Percentiles rank a stretch among this genome's conserved stretches.
Evolutionary conservation across 441 rosid genomes (phyloP).

Genomic region (Cnidoscolus chayamansa): DNA sequence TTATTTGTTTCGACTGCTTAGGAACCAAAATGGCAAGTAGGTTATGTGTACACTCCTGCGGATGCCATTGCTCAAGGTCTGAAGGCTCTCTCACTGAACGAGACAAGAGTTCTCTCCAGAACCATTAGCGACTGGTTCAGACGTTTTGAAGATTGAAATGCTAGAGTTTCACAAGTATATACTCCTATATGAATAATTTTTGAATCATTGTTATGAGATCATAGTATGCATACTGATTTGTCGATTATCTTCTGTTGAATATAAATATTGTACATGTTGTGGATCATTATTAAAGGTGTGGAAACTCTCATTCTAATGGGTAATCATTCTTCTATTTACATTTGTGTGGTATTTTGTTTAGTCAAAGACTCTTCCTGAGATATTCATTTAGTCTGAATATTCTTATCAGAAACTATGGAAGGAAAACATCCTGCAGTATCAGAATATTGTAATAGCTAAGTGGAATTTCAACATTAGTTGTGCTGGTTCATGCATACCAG

Average conservation of each 20-base stretch:
- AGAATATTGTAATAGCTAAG: no score
- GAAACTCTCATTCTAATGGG: neutral
- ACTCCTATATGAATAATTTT: constrained; percentile 1
- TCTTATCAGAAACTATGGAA: neutral
- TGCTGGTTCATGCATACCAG: no score
- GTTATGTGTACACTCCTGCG: constrained; percentile 73
- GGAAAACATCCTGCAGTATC: neutral
- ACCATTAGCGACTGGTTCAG: constrained; percentile 72
- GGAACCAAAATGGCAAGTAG: constrained; percentile 94
- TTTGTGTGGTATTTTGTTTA: neutral
- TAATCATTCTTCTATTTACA: neutral
- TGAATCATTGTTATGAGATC: neutral
- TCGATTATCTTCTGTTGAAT: neutral
- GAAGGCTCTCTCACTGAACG: constrained; percentile 65
- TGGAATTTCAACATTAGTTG: no score
- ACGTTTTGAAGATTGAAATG: constrained; percentile 46
- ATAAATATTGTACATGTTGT: no score
- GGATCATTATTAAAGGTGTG: neutral
- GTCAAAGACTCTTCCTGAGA: no score
- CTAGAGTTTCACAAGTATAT: neutral
- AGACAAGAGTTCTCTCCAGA: constrained; percentile 62
- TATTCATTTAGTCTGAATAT: no score
- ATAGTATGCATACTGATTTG: neutral
- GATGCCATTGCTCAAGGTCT: constrained; percentile 90
- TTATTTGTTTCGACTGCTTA: constrained; percentile 23